Evolutionary conservation across 768 basidiomycete genomes (phyloP).

Genomic region (Trametes coccinea): DNA sequence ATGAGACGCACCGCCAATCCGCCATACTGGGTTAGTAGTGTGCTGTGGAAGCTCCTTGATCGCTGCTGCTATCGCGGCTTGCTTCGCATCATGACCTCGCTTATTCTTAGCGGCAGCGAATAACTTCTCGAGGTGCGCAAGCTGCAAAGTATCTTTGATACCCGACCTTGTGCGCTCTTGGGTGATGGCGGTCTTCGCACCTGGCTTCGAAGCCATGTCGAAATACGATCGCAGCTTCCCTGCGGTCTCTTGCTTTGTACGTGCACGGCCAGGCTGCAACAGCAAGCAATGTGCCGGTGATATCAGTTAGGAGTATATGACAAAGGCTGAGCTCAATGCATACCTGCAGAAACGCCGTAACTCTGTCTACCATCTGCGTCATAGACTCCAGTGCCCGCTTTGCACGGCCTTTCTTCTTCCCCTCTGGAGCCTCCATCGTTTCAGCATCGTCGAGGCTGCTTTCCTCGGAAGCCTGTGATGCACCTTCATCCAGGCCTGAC

Average conservation of each 20-base stretch:
- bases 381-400: not conserved
- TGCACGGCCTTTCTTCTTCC: not conserved
- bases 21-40: conserved; percentile 38
- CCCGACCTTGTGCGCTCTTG: conserved; percentile 31
- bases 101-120: not conserved
- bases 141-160: conserved; percentile 37
- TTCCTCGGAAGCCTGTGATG: not conserved
- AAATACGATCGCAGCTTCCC: not conserved
- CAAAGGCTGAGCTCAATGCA: not conserved
- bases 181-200: conserved; percentile 13
- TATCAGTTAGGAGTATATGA: too few relatives aligned
- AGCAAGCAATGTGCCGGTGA: too few relatives aligned
- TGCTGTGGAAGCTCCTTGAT: conserved; percentile 23
- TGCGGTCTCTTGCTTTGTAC: conserved; percentile 5
- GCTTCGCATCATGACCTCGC: conserved; percentile 14
- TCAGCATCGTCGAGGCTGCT: not conserved
- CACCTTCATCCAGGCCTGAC: not conserved
- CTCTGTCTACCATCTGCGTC: not conserved
- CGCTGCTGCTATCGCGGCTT: conserved; percentile 19
- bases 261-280: not conserved
- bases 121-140: conserved; percentile 27
- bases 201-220: not conserved
- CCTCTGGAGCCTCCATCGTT: not conserved
- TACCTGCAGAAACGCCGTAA: not conserved
- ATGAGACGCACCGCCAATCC: conserved; percentile 17